Conservation (phyloP, 108 stramenopile species). For the Stephanodiscus triporus region DNA sequence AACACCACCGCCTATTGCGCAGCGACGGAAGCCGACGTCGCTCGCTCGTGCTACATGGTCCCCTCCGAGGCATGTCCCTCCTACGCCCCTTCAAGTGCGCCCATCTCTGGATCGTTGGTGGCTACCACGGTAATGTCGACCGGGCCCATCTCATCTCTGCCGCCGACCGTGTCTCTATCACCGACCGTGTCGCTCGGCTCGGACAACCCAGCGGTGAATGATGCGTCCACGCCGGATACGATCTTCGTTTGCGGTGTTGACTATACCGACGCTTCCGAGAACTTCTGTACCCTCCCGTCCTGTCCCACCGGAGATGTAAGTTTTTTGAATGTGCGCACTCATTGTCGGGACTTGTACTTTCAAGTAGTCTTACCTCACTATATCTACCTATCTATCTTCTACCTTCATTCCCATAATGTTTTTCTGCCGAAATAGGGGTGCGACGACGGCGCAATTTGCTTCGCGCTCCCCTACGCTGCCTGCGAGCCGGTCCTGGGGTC, state of each 20-base stretch:
- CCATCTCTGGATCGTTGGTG: too few relatives aligned
- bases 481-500: neutral
- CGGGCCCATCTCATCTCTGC: neutral
- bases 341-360: neutral
- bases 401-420: neutral
- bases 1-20: neutral
- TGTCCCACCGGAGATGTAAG: conserved; percentile 33
- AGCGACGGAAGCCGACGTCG: neutral
- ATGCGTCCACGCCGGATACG: conserved; percentile 1
- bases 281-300: neutral
- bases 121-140: neutral
- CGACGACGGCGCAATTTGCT: conserved; percentile 17
- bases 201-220: neutral
- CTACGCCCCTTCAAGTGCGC: neutral
- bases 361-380: neutral
- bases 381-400: neutral
- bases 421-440: conserved; percentile 14
- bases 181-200: neutral
- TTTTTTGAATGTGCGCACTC: neutral
- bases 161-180: neutral
- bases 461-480: conserved; percentile 1
- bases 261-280: conserved; percentile 8
- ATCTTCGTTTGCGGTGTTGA: conserved; percentile 21
- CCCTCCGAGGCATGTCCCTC: conserved; percentile 6
- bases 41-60: conserved; percentile 19